Evolutionary conservation across 345 rosid genomes (phyloP).

Genomic region (Populus tremula): DNA sequence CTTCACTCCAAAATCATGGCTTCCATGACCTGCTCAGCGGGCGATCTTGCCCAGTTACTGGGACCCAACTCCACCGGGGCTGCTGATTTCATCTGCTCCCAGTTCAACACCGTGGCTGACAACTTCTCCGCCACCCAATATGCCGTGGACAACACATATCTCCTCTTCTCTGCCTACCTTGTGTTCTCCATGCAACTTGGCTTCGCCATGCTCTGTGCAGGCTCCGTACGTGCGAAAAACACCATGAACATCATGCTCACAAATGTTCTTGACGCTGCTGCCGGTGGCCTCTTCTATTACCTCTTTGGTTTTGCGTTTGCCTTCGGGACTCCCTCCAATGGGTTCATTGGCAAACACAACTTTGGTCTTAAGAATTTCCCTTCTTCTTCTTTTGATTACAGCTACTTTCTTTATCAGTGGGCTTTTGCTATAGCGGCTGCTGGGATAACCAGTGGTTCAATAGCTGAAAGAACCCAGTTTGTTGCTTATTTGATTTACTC

Average conservation of each 20-base stretch:
- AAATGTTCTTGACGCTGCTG: slow-evolving; percentile 86
- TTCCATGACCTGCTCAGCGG: slow-evolving; percentile 37
- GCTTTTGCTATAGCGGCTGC: slow-evolving; percentile 96
- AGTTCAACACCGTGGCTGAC: slow-evolving; percentile 21
- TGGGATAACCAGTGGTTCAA: slow-evolving; percentile 90
- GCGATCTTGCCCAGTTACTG: slow-evolving; percentile 39
- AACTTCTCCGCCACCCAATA: slow-evolving; percentile 51
- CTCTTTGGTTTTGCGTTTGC: slow-evolving; percentile 93
- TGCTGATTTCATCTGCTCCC: slow-evolving; percentile 59
- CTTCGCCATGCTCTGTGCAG: slow-evolving; percentile 96
- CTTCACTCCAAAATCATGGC: background rate
- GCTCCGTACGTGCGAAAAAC: slow-evolving; percentile 88
- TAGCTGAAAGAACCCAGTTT: slow-evolving; percentile 89
- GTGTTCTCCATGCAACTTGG: slow-evolving; percentile 95
- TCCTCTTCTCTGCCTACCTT: slow-evolving; percentile 88
- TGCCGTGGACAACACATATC: slow-evolving; percentile 79
- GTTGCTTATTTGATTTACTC: slow-evolving; percentile 83
- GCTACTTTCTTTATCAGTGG: slow-evolving; percentile 87
- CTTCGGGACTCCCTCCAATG: slow-evolving; percentile 69
- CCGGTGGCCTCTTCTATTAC: slow-evolving; percentile 83
- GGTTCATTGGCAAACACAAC: slow-evolving; percentile 74
- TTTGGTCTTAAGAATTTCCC: slow-evolving; percentile 58
- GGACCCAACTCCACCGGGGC: slow-evolving; percentile 52
- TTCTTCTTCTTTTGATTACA: slow-evolving; percentile 37
- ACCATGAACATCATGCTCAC: slow-evolving; percentile 98